Evolutionary conservation across 2,329 filamentous ascomycete species (phyloP).

Genomic region (Passalora sequoiae): DNA sequence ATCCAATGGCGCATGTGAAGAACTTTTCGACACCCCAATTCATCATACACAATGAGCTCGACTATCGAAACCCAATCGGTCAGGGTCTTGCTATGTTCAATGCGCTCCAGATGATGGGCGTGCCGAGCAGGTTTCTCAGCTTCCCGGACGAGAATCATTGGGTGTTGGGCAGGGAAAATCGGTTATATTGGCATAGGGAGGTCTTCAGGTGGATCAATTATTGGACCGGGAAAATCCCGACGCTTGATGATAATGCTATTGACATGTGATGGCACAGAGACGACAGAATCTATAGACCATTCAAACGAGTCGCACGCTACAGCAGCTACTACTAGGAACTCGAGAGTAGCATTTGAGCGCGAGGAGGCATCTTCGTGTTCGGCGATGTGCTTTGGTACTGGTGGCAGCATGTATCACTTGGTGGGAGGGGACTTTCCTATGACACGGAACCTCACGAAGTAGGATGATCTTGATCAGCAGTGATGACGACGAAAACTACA

Average conservation of each 20-base stretch:
- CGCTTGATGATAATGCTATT: constrained; percentile 19
- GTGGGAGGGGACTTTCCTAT: too few relatives aligned
- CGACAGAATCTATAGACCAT: too few relatives aligned
- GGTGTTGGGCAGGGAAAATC: constrained; percentile 20
- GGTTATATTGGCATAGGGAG: constrained; percentile 23
- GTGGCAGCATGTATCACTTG: too few relatives aligned
- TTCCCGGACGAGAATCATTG: constrained; percentile 21
- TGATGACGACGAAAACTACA: too few relatives aligned
- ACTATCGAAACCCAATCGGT: constrained; percentile 22
- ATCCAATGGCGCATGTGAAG: constrained; percentile 20
- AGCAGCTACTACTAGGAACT: too few relatives aligned
- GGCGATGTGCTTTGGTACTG: too few relatives aligned
- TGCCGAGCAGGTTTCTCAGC: constrained; percentile 21
- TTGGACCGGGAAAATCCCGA: constrained; percentile 21
- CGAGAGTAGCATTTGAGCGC: too few relatives aligned
- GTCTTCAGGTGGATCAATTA: constrained; percentile 26
- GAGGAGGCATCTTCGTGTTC: too few relatives aligned
- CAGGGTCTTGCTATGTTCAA: constrained; percentile 25
- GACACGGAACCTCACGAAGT: too few relatives aligned
- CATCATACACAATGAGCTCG: constrained; percentile 23
- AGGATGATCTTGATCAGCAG: too few relatives aligned
- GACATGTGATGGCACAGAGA: too few relatives aligned
- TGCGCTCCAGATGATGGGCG: constrained; percentile 20
- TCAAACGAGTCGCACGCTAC: too few relatives aligned
- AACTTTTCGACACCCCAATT: constrained; percentile 24